Evolutionary conservation across 805 yeast species (phyloP), one percentile per base, ranked within the genome.

Genomic region (Saccharomycopsis oosterbeekiorum): DNA sequence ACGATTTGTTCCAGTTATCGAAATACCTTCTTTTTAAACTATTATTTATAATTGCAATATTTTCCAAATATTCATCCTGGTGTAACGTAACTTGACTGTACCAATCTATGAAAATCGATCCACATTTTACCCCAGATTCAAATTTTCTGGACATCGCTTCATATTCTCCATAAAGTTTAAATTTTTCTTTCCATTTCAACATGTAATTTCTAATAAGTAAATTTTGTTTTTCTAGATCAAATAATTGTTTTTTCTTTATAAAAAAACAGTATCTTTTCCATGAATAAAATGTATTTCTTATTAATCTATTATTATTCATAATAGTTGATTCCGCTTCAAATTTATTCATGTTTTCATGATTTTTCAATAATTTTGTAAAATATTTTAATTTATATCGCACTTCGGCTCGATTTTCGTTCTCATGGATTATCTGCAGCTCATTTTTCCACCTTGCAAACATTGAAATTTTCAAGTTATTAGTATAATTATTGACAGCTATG

Each of bases 91-190:
- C 15, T 47, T 53, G 59, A 34, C 36, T 14, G 4, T 37, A 56
- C 64, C 64, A 60, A 9, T 34, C 42, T 14, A 61, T 26, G 11
- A 60, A 43, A 17, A 56, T 24, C 5, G 64, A 57, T 19, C 62
- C 64, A 51, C 64, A 59, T 12, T 19, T 47, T 10, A 47, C 53
- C 19, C 53, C 53, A 21, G 53, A 17, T 54, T 37, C 42, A 21
- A 54, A 54, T 34, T 34, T 54, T 54, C 10, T 10, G 10, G 40
- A 54, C n/a, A 34, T 9, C 4, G 12, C 40, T 29, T 34, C 56
- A n/a, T 11, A 54, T 54, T n/a, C 2, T 34, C 14, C 29, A 19
- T 36, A 54, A 19, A 37, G 21, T 19, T 34, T 11, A 11, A 19
- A 11, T n/a, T 54, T 54, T 2, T 24, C 15, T 34, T 34, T 54